Evolutionary conservation across 352 stramenopile genomes (phyloP).

Genomic region (Thalassiosira ordinaria): DNA sequence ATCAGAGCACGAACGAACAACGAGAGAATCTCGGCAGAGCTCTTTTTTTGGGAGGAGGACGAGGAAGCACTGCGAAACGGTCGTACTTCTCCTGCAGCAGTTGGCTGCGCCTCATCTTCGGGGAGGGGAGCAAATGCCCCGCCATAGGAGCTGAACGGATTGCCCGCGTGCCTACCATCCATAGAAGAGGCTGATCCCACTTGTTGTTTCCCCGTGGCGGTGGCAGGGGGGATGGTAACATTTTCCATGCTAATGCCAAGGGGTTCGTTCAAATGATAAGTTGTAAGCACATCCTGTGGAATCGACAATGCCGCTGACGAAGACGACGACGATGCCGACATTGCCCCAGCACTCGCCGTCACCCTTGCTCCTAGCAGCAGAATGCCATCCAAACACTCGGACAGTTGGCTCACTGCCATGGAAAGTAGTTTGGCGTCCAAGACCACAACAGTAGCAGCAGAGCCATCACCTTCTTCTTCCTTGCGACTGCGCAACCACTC

Average conservation of each 20-base stretch:
- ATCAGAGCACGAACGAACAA: constrained; percentile 56
- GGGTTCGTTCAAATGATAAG: constrained; percentile 38
- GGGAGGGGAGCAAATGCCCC: constrained; percentile 6
- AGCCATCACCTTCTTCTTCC: neutral
- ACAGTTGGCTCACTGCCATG: constrained; percentile 37
- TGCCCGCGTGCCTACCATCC: neutral
- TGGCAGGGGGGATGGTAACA: neutral
- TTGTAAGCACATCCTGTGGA: constrained; percentile 20
- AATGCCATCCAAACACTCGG: constrained; percentile 42
- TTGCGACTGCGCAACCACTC: neutral
- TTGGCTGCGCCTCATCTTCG: constrained; percentile 9
- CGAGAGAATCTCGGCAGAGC: constrained; percentile 43
- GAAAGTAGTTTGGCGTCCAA: constrained; percentile 63
- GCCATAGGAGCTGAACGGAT: constrained; percentile 24
- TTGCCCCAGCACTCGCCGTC: neutral
- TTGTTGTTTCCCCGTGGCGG: too few relatives aligned
- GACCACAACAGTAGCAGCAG: constrained; percentile 22
- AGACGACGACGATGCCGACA: neutral
- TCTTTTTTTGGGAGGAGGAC: neutral
- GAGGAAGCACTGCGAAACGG: neutral
- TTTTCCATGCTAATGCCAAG: constrained; percentile 12
- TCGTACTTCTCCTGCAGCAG: neutral
- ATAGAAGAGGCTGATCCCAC: neutral
- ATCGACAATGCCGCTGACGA: constrained; percentile 3
- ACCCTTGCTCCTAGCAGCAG: neutral